Base-by-base conservation (phyloP, 371 early-diverging fungal genomes). In the Saksenaea vasiformis region DNA sequence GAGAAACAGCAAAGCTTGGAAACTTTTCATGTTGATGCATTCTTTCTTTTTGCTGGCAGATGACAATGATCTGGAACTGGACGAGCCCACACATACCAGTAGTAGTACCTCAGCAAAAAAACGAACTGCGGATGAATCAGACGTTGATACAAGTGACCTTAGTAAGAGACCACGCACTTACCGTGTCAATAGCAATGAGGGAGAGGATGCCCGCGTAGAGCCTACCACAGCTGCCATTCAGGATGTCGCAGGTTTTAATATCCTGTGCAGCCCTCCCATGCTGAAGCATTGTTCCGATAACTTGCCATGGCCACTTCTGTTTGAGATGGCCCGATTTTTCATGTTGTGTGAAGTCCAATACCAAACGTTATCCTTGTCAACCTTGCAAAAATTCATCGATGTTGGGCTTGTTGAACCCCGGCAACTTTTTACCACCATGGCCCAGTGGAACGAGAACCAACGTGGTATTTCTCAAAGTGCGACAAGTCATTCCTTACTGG, bases 291-390 rank as follows among this genome's bases (percentile, higher is more conserved):
- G 38, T 17, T 24, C 26, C 4, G 17, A 9, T 15, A 41, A 27
- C 22, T 13, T 27, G 10, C 37, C 38, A 41, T 58, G 58, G 58
- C 10, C 28, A n/a, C 3, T 39, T 37, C 5, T 26, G 3, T 58
- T 58, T 58, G 58, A 58, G 15, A 44, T 58, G 8, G 43, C 41
- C 24, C 19, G 58, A 58, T 58, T 58, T 41, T 43, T 58, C 39
- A 26, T 58, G 28, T 39, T 39, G 11, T 28, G 28, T 27, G 43
- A 58, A 24, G 7, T 37, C 41, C n/a, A 17, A 24, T 58, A n/a
- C n/a, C 22, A 28, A 5, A 39, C 10, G 15, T 15, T 58, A 13
- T 24, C 41, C 8, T 11, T 17, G n/a, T 10, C 15, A 7, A 24
- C 38, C 22, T 24, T 58, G 26, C 26, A 37, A 58, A 39, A 37